Evolutionary conservation across 306 rosid genomes (phyloP), one percentile per base, ranked within the genome.

Genomic region (Acmispon strigosus): DNA sequence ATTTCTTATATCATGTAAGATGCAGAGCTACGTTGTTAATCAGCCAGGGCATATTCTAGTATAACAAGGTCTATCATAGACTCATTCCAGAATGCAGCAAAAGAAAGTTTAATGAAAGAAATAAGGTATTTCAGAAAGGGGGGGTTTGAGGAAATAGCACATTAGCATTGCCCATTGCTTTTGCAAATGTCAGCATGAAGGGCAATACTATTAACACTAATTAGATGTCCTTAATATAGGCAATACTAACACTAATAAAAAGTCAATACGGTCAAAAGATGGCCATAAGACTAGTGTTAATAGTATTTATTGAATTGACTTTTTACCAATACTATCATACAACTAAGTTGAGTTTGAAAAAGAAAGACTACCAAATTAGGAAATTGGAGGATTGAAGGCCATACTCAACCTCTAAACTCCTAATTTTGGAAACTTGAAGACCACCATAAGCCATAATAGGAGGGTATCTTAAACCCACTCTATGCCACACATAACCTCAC

Each of bases 1-100:
- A 63, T 48, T 45, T 27, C 77, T 54, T 73, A 75, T 39, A 72
- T 56, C 63, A 53, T 52, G 8, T 73, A 79, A 76, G 80, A 67
- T 51, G 44, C 10, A 51, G 58, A 61, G 48, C 56, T 43, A 55
- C 5, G 34, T 15, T 9, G 66, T 24, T 34, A 24, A 57, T 16
- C 62, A 44, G 58, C 53, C 17, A 15, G 15, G 15, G 69, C 3
- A 48, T 42, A 52, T 48, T 54, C 49, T 2, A 63, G 58, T 55
- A 42, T 59, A 52, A 50, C 24, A 27, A 60, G 44, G 54, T 10
- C 42, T 12, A 64, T 19, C 22, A 63, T 49, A 43, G 19, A 49
- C 51, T 20, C 61, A 39, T 64, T 22, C 53, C 60, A 68, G 18
- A 41, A 11, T 32, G 14, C 34, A 10, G 12, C 9, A 2, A 10